These are phyloP conservation scores for Pisolithus thermaeus DNA, from an alignment of 1,284 basidiomycete genomes.

Conservation along the genomic window DNA sequence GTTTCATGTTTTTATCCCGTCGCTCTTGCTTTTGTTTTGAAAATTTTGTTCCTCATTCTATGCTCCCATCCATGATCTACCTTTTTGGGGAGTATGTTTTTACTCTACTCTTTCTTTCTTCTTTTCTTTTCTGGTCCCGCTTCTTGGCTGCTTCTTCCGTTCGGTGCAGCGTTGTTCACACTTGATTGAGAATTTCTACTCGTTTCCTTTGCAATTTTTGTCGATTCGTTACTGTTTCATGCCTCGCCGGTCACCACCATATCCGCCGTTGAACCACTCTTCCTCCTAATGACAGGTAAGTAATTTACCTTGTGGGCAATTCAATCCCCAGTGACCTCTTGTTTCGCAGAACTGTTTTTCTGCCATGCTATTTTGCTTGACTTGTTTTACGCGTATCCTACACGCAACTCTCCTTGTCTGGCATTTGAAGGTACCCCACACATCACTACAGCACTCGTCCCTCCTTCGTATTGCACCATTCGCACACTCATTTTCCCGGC, in stretches of 20 bases:
- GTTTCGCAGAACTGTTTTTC: background rate
- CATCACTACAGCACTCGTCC: background rate
- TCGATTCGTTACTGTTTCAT: too few relatives aligned
- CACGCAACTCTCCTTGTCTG: background rate
- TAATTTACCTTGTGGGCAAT: background rate
- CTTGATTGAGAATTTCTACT: background rate
- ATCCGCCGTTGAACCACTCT: too few relatives aligned
- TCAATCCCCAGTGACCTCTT: background rate
- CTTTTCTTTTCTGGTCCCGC: too few relatives aligned
- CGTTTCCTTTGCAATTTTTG: background rate
- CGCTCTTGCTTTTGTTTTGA: background rate
- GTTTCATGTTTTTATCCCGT: background rate
- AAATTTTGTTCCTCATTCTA: background rate
- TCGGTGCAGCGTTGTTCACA: background rate
- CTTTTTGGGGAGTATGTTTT: background rate
- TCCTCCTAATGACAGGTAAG: background rate
- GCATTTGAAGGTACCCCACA: background rate
- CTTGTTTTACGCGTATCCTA: background rate
- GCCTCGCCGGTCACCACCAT: too few relatives aligned
- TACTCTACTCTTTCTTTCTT: too few relatives aligned
- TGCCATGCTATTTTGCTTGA: background rate
- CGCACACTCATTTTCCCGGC: background rate
- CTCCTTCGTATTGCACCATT: background rate
- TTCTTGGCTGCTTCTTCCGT: too few relatives aligned
- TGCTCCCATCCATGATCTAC: background rate